phyloP scores from a whole-genome alignment of 306 rosid genomes.

The Acacia confusa region DNA sequence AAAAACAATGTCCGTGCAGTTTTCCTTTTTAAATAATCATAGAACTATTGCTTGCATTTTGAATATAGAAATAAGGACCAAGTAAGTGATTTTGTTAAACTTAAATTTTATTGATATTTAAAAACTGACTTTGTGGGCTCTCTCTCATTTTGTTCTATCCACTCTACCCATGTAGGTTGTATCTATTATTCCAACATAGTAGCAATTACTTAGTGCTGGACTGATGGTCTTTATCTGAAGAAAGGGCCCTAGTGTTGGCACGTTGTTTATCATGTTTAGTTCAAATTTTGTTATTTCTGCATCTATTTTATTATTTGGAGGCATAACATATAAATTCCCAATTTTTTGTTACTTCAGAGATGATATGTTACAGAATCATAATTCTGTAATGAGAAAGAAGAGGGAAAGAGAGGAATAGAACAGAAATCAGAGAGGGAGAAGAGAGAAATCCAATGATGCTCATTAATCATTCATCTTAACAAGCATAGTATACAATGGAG shows the following conservation, averaged over 20 bases:
- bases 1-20: neutral
- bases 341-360: constrained; percentile 7
- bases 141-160: neutral
- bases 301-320: constrained; percentile 1
- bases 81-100: neutral
- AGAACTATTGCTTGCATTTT: neutral
- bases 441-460: too few relatives aligned
- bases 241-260: neutral
- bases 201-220: neutral
- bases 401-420: too few relatives aligned
- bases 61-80: neutral
- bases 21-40: neutral
- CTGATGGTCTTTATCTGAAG: neutral
- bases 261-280: neutral
- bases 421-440: too few relatives aligned
- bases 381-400: too few relatives aligned
- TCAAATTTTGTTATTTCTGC: constrained; percentile 18
- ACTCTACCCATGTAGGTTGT: neutral
- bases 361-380: too few relatives aligned
- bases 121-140: neutral
- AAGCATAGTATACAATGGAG: too few relatives aligned
- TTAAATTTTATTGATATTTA: neutral
- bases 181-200: neutral
- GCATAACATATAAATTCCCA: neutral
- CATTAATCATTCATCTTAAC: too few relatives aligned